These are phyloP conservation scores for Neofusicoccum kwambonambiense DNA, from an alignment of 2,329 filamentous ascomycete species.

Conservation along the genomic window DNA sequence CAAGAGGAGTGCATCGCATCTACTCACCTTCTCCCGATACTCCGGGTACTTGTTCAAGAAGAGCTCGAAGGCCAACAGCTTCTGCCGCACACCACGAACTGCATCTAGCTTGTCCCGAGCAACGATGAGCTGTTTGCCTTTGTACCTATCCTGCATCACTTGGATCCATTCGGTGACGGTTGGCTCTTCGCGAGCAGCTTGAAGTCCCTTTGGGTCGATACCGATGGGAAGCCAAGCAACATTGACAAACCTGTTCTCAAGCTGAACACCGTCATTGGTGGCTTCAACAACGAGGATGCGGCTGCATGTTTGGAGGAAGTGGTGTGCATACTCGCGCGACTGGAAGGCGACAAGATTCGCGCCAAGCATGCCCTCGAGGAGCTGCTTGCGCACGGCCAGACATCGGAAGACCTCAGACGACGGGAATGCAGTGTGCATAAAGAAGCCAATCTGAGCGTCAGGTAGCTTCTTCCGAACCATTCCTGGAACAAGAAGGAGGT, in stretches of 20 bases:
- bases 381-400: slow-evolving; percentile 78
- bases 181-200: slow-evolving; percentile 65
- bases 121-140: slow-evolving; percentile 86
- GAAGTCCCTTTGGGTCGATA: slow-evolving; percentile 78
- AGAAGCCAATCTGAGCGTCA: slow-evolving; percentile 94
- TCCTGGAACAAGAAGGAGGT: slow-evolving; percentile 80
- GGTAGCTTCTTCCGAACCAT: slow-evolving; percentile 90
- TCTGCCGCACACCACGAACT: slow-evolving; percentile 88
- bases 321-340: slow-evolving; percentile 86
- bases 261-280: slow-evolving; percentile 79
- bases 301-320: slow-evolving; percentile 95
- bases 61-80: slow-evolving; percentile 85
- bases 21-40: slow-evolving; percentile 68
- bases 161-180: slow-evolving; percentile 78
- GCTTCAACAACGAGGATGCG: slow-evolving; percentile 88
- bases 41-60: slow-evolving; percentile 93
- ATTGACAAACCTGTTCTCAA: slow-evolving; percentile 91
- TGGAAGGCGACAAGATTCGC: slow-evolving; percentile 93
- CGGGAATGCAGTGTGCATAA: slow-evolving; percentile 91
- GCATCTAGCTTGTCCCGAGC: slow-evolving; percentile 92
- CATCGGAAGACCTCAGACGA: slow-evolving; percentile 96
- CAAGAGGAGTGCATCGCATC: neutral
- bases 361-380: slow-evolving; percentile 89
- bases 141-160: slow-evolving; percentile 78
- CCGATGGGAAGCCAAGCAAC: slow-evolving; percentile 84